Evolutionary conservation across 768 basidiomycete species (phyloP), one percentile per base, ranked within the genome.

Genomic region (Nidularia sp.): DNA sequence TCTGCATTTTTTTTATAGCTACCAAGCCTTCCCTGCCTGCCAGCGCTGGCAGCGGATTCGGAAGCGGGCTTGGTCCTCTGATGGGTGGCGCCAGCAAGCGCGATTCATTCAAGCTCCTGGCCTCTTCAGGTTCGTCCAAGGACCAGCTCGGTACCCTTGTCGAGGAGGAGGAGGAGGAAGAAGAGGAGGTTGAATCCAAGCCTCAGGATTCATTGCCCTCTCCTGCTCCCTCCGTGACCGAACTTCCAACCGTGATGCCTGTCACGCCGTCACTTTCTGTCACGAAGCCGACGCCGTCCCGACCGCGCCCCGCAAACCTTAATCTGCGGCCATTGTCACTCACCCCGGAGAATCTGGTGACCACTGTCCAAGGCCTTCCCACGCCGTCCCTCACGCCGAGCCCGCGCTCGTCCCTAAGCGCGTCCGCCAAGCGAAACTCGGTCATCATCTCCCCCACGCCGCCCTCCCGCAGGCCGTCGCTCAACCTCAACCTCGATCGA

Each of bases 121-220:
- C 75, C 12, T 58, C 79, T 13, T 76, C 85, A 2, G 79, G 81
- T 0, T 79, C 80, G 8, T 76, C 84, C 48, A 91, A 90, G 64
- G 90, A 92, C 64, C 81, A 86, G 58, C 76, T 93, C 8, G 80
- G 82, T 53, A 92, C 90, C 13, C 75, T 93, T 31, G 71, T 93
- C 33, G 91, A 92, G 61, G 92, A 91, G 61, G 89, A 91, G 61
- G 89, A 93, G 49, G 90, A 94, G 47, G 92, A 92, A 41, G 91
- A 93, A 25, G 87, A 88, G 2, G 73, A 74, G 12, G 67, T 76
- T 12, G 67, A 68, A 25, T 36, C 50, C 29, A 42, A 55, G 43
- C 54, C 65, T 46, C 62, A 64, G 5, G 53, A 54, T 15, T 45
- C 60, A 29, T 52, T 63, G 48, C 48, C 62, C 31, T 60, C 63